phyloP scores from a whole-genome alignment of 257 asterid species.

The Petunia axillaris region DNA sequence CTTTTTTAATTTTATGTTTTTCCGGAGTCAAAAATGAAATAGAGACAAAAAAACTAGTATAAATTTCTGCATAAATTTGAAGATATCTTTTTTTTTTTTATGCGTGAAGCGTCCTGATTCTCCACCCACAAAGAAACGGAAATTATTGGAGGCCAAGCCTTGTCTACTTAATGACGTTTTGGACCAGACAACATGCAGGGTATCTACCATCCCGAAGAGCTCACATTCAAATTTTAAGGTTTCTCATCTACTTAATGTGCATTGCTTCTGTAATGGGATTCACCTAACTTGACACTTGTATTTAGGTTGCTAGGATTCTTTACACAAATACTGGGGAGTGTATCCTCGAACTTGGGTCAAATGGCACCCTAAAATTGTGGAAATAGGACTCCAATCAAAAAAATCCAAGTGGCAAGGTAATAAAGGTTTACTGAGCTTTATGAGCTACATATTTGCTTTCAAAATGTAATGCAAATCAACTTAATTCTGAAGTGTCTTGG shows the following conservation, averaged over 20 bases:
- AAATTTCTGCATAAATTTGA: too few relatives aligned
- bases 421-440: background rate
- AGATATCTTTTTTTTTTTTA: too few relatives aligned
- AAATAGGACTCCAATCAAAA: conserved; percentile 87
- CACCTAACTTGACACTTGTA: conserved; percentile 20
- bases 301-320: conserved; percentile 93
- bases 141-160: conserved; percentile 61
- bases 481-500: conserved; percentile 30
- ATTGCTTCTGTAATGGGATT: conserved; percentile 18
- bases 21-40: too few relatives aligned
- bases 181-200: conserved; percentile 69
- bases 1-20: too few relatives aligned
- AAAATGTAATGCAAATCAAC: background rate
- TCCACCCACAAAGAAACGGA: conserved; percentile 69
- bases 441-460: background rate
- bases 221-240: conserved; percentile 79
- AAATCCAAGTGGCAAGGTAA: conserved; percentile 89
- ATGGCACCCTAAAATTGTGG: conserved; percentile 91
- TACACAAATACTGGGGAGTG: conserved; percentile 93
- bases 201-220: conserved; percentile 87
- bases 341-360: conserved; percentile 83
- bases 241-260: conserved; percentile 26
- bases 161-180: conserved; percentile 84
- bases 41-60: too few relatives aligned
- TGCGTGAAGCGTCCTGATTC: conserved; percentile 40